Conservation (phyloP, 148 eudicot species). For the Linanthus parryae region DNA sequence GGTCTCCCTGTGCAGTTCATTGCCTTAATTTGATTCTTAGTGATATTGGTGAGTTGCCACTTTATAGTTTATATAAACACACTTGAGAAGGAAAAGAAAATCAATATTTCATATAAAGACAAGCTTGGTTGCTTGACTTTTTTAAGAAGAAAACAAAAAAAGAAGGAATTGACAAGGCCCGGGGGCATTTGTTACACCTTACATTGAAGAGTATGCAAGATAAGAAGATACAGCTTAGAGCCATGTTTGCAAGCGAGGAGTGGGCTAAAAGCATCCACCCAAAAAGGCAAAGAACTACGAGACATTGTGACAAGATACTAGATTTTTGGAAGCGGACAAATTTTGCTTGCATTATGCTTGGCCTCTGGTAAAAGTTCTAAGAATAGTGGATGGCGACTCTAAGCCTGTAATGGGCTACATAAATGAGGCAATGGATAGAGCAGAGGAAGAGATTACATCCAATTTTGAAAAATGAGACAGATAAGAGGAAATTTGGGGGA, state of each 20-base stretch:
- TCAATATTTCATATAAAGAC: constrained; percentile 21
- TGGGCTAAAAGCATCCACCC: constrained; percentile 27
- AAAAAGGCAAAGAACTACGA: too few species aligned
- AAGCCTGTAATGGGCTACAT: constrained; percentile 41
- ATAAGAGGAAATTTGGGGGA: constrained; percentile 28
- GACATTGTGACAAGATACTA: too few species aligned
- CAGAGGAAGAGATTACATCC: constrained; percentile 22
- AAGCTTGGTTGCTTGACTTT: constrained; percentile 18
- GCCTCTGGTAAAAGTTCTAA: constrained; percentile 30
- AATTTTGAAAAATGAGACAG: constrained; percentile 26
- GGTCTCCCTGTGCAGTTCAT: constrained; percentile 39
- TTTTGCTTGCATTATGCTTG: constrained; percentile 35
- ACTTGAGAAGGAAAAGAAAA: constrained; percentile 28
- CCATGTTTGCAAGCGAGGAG: constrained; percentile 27
- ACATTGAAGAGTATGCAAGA: constrained; percentile 20
- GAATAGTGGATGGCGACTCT: constrained; percentile 36
- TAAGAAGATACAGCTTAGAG: constrained; percentile 31
- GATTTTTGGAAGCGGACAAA: constrained; percentile 15
- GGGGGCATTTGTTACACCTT: too few species aligned
- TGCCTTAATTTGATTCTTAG: constrained; percentile 28
- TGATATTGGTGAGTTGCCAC: constrained; percentile 28
- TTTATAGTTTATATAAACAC: too few species aligned
- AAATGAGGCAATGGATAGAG: constrained; percentile 34
- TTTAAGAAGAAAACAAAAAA: too few species aligned
- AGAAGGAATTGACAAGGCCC: too few species aligned